Evolutionary conservation across 805 yeast species (phyloP), one percentile per base, ranked within the genome.

Genomic region (Suhomyces emberorum): DNA sequence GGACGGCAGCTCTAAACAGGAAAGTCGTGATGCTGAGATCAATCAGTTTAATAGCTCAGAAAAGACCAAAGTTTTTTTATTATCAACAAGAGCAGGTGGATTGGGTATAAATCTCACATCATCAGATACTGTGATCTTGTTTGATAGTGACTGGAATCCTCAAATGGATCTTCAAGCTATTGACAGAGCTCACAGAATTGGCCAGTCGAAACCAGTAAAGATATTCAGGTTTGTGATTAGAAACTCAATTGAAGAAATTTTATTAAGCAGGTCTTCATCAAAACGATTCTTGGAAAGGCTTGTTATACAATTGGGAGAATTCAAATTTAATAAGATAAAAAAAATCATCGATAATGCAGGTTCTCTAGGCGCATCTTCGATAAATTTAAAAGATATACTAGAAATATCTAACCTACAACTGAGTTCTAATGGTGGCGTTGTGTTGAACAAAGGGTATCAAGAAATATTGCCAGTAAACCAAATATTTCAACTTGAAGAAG

Each of bases 61-160:
- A 8, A 20, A 37, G 6, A 43, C 55, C 52, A 18, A 56, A 28
- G 70, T 88, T 1, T 91, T 91, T 46, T 58, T 93, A 34, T 67
- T 93, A 10, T 83, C 95, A 10, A 93, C 98, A 0, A 70, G 98
- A 43, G 91, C 98, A 1, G 98, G 97, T 7, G 98, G 98, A 0
- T 71, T 91, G 21, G 98, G 98, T 4, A 77, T 91, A 28, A 91
- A 91, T 52, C 66, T 91, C 37, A 76, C 82, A 0, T 79, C 83
- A 0, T 96, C 98, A 0, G 97, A 93, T 46, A 81, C 95, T 1
- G 98, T 93, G 1, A 76, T 91, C 3, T 51, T 91, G 8, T 88
- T 87, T 54, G 98, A 91, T 52, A 83, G 88, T 38, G 98, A 91
- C 54, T 91, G 97, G 96, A 91, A 91, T 52, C 98, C 98, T 0